phyloP scores from a whole-genome alignment of 768 basidiomycete genomes.

The Gloeostereum incarnatum region DNA sequence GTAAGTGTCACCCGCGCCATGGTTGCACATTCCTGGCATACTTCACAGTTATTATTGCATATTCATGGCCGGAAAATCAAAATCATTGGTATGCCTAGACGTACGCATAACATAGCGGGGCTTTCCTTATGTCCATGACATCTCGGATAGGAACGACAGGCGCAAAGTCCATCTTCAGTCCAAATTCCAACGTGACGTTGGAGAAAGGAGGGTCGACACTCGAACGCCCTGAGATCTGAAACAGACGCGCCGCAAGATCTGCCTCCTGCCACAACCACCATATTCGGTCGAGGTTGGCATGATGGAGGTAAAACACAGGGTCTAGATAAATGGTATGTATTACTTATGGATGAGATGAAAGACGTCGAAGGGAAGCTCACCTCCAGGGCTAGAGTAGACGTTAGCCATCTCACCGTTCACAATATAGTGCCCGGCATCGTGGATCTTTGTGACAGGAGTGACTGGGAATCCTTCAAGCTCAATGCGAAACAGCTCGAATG shows the following conservation, averaged over 20 bases:
- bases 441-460: constrained; percentile 16
- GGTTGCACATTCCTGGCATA: too few relatives aligned
- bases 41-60: too few relatives aligned
- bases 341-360: background rate
- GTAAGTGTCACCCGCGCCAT: too few relatives aligned
- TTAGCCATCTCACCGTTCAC: constrained; percentile 25
- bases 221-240: constrained; percentile 25
- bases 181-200: constrained; percentile 22
- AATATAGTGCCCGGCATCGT: constrained; percentile 25
- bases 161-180: constrained; percentile 17
- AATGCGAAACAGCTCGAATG: constrained; percentile 23
- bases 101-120: constrained; percentile 20
- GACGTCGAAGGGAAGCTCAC: constrained; percentile 11
- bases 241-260: constrained; percentile 15
- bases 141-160: constrained; percentile 18
- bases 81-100: too few relatives aligned
- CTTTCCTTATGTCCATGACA: constrained; percentile 19
- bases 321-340: constrained; percentile 17
- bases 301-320: constrained; percentile 30
- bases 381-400: constrained; percentile 27
- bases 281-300: constrained; percentile 28
- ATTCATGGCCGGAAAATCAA: too few relatives aligned
- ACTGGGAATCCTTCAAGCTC: constrained; percentile 25
- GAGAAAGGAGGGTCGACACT: constrained; percentile 16
- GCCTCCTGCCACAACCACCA: constrained; percentile 29